Conservation (phyloP, 768 basidiomycete species). For the Lentinus tigrinus region DNA sequence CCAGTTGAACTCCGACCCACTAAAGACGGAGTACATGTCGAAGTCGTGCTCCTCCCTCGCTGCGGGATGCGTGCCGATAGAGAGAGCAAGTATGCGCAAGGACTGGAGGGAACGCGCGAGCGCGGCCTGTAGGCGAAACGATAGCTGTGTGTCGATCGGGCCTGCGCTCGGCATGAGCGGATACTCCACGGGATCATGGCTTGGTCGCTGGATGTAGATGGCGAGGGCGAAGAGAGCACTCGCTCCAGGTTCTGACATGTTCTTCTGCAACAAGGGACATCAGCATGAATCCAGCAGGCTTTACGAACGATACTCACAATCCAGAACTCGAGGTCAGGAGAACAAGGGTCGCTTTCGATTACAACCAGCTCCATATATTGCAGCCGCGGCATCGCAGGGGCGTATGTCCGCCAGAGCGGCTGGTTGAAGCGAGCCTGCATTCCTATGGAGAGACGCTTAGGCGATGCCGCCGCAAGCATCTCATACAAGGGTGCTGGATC, state of each 20-base stretch:
- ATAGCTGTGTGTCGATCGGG: not conserved
- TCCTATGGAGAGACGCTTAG: not conserved
- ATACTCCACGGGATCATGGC: not conserved
- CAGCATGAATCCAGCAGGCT: not conserved
- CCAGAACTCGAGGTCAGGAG: not conserved
- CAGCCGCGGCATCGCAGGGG: not conserved
- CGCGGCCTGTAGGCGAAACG: not conserved
- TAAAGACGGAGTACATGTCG: not conserved
- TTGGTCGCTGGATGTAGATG: not conserved
- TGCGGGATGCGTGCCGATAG: not conserved
- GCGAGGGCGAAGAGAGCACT: not conserved
- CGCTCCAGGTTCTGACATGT: not conserved
- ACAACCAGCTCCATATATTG: not conserved
- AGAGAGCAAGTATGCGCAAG: not conserved
- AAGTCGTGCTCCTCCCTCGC: not conserved
- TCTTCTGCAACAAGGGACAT: not conserved
- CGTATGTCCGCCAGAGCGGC: not conserved
- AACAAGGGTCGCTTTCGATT: not conserved
- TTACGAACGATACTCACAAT: not conserved
- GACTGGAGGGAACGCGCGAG: not conserved
- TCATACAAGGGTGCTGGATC: not conserved
- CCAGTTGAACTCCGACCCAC: not conserved
- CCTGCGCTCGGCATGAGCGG: not conserved
- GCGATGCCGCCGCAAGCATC: not conserved
- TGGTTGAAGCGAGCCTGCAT: not conserved